These are phyloP conservation scores for Backusella luteola DNA, from an alignment of 192 early-diverging fungal species.

Conservation along the genomic window DNA sequence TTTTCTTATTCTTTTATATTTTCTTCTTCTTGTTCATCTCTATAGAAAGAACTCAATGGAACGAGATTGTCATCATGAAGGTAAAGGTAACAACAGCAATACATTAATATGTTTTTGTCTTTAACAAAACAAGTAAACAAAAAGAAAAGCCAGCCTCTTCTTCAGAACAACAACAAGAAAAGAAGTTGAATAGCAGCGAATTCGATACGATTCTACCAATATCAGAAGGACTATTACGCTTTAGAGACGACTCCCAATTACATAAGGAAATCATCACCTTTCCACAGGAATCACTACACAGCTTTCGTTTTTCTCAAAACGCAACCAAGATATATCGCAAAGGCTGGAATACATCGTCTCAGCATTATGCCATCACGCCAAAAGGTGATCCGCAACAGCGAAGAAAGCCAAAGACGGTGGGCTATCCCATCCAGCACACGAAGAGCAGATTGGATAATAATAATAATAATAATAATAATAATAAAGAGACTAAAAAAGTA, in stretches of 20 bases:
- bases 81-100: not conserved
- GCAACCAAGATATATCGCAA: not conserved
- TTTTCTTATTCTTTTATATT: not conserved
- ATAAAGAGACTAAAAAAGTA: not conserved
- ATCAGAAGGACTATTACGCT: constrained; percentile 5
- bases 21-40: not conserved
- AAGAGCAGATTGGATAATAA: not conserved
- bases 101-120: not conserved
- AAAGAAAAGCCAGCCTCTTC: not conserved
- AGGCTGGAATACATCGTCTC: not conserved
- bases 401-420: not conserved
- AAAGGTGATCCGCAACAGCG: not conserved
- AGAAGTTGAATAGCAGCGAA: not conserved
- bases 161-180: not conserved
- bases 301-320: constrained; percentile 15
- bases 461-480: not conserved
- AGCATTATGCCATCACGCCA: not conserved
- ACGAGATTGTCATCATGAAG: not conserved
- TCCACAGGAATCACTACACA: constrained; percentile 13
- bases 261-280: not conserved
- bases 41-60: not conserved
- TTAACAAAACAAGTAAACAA: not conserved
- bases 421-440: not conserved
- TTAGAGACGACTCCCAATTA: constrained; percentile 3
- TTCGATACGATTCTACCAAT: not conserved